Evolutionary conservation across 208 protist genomes (phyloP), one percentile per base, ranked within the genome.

Genomic region (Spongospora subterranea): DNA sequence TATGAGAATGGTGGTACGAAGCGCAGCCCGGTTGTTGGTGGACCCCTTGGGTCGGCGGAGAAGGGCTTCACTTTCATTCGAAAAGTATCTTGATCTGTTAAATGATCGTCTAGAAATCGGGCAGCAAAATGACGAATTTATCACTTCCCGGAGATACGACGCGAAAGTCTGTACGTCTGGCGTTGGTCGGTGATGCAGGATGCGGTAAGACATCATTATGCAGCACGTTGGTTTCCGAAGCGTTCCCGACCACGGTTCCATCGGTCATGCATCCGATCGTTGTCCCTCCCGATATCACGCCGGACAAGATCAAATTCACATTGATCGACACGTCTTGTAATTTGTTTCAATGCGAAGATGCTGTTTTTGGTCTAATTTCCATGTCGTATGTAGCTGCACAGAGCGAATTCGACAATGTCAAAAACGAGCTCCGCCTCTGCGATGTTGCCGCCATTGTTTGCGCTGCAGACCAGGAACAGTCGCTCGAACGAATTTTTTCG

Each of bases 201-300:
- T 82, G 71, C n/a, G 71, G 71, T 6, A 82, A 82, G 71, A 82
- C 71, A n/a, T 45, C 35, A 13, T n/a, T 82, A 6, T 82, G 71
- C 71, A 82, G 71, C 40, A 82, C 71, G 71, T n/a, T 82, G 17
- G 71, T 82, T 20, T 82, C 71, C 17, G 71, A 82, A n/a, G 71
- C 71, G 71, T 82, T 82, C 71, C 71, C 71, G 71, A 82, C 71
- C 35, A 82, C 6, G n/a, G 71, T 82, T 43, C 71, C 71, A n/a
- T n/a, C 35, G 11, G 71, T 82, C 17, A 35, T 82, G 71, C 71
- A 82, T 82, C 71, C 71, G 6, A 82, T 82, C 35, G 40, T 82
- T 35, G 71, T 82, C n/a, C 71, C 71, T 39, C 17, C 6, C n/a
- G 71, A 82, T 82, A 82, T 82, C n/a, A 82, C n/a, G 40, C 71